A percentile compares a stretch with the other conserved stretches of the same genome.
phyloP scores from a whole-genome alignment of 257 asterid species.

The Ligustrum vulgare region DNA sequence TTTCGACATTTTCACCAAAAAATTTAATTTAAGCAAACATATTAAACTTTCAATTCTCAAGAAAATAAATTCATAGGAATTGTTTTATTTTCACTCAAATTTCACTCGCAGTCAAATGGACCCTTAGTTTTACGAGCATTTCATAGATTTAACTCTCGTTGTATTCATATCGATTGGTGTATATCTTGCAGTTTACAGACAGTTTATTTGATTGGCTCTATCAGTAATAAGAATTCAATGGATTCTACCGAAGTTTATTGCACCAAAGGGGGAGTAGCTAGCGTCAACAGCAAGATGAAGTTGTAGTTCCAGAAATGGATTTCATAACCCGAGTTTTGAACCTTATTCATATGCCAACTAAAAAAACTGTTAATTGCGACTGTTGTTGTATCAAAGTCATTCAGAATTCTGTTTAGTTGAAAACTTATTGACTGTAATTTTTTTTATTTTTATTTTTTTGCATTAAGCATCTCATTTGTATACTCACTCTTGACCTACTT shows the following conservation, averaged over 20 bases:
- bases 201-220: slow-evolving; percentile 57
- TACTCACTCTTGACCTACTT: neutral
- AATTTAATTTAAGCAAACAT: no score
- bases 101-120: no score
- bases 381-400: neutral
- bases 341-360: neutral
- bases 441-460: neutral
- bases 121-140: neutral
- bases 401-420: neutral
- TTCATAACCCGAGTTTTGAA: neutral
- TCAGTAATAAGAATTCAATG: slow-evolving; percentile 25
- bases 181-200: slow-evolving; percentile 63
- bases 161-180: slow-evolving; percentile 19
- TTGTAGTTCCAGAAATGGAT: neutral
- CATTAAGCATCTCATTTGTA: neutral
- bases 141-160: neutral
- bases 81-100: no score
- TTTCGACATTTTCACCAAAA: no score
- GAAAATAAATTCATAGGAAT: no score
- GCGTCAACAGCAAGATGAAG: slow-evolving; percentile 5
- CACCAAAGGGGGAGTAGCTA: neutral
- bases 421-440: no score
- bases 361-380: neutral
- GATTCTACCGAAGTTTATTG: neutral
- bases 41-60: no score